A percentile compares a stretch with the other conserved stretches of the same genome.
Evolutionary conservation across 257 asterid species (phyloP).

Genomic region (Capsicum rhomboideum): DNA sequence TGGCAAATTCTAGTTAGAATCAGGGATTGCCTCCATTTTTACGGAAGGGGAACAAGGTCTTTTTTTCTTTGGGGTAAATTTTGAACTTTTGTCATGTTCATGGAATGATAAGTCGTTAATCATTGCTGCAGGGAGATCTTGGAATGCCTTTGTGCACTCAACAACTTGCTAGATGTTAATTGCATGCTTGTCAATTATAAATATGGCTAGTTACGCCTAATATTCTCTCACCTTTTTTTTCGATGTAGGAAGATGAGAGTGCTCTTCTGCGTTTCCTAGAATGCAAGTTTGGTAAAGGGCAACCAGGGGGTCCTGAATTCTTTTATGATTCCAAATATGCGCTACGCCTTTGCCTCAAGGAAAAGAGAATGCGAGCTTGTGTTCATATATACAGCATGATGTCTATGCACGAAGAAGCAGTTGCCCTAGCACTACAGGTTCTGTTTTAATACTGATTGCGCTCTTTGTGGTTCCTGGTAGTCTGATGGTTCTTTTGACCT

Average conservation of each 20-base stretch:
- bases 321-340: conserved; percentile 98
- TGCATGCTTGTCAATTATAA: not conserved
- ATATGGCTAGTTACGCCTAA: conserved; percentile 16
- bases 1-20: not conserved
- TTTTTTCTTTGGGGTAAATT: not conserved
- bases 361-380: conserved; percentile 90
- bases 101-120: not conserved
- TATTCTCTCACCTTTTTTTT: conserved; percentile 6
- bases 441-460: conserved; percentile 7
- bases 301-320: conserved; percentile 66
- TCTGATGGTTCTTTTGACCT: not conserved
- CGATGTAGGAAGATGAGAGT: conserved; percentile 82
- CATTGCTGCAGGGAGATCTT: not conserved
- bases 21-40: not conserved
- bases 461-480: not conserved
- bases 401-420: conserved; percentile 99
- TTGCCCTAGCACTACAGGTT: conserved; percentile 95
- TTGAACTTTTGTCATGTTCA: not conserved
- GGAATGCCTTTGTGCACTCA: not conserved
- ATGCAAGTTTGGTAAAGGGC: conserved; percentile 89
- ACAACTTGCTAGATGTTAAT: not conserved
- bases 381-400: conserved; percentile 97
- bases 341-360: conserved; percentile 91
- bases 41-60: not conserved
- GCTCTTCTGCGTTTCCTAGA: conserved; percentile 90